Evolutionary conservation across 768 basidiomycete species (phyloP).

Genomic region (Astraeus odoratus): DNA sequence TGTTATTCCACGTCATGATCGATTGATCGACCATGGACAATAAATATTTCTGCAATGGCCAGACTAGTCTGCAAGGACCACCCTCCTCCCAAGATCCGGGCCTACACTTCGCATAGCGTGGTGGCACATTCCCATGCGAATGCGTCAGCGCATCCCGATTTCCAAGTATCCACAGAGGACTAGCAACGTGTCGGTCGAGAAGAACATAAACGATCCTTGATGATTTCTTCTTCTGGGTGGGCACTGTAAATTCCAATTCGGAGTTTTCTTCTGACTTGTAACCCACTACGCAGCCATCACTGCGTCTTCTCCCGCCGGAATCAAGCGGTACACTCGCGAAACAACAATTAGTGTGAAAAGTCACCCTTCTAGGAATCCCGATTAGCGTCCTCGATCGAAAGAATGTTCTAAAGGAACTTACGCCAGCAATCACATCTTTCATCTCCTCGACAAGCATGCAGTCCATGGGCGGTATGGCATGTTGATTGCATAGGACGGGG

Average conservation of each 20-base stretch:
- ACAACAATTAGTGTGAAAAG: conserved; percentile 74
- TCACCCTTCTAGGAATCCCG: conserved; percentile 29
- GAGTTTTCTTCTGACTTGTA: conserved; percentile 31
- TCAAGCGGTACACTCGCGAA: conserved; percentile 72
- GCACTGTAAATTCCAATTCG: conserved; percentile 61
- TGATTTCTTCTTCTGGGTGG: conserved; percentile 78
- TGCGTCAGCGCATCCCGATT: conserved; percentile 25
- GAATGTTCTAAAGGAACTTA: conserved; percentile 27
- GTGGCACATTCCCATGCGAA: conserved; percentile 43
- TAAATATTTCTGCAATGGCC: conserved; percentile 32
- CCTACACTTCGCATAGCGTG: conserved; percentile 63
- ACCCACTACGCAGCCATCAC: conserved; percentile 35
- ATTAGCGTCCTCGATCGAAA: neutral
- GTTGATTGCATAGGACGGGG: conserved; percentile 80
- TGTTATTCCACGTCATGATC: neutral
- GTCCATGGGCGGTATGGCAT: conserved; percentile 90
- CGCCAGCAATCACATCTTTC: conserved; percentile 61
- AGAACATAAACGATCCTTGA: conserved; percentile 39
- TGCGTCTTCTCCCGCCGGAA: conserved; percentile 58
- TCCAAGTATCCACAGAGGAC: conserved; percentile 8
- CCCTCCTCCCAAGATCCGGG: conserved; percentile 57
- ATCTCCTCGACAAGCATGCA: conserved; percentile 82
- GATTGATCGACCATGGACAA: conserved; percentile 2
- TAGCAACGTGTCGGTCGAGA: neutral
- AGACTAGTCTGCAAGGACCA: conserved; percentile 48